phyloP scores from a whole-genome alignment of 495 filamentous ascomycete species.

The Coniosporium apollinis region DNA sequence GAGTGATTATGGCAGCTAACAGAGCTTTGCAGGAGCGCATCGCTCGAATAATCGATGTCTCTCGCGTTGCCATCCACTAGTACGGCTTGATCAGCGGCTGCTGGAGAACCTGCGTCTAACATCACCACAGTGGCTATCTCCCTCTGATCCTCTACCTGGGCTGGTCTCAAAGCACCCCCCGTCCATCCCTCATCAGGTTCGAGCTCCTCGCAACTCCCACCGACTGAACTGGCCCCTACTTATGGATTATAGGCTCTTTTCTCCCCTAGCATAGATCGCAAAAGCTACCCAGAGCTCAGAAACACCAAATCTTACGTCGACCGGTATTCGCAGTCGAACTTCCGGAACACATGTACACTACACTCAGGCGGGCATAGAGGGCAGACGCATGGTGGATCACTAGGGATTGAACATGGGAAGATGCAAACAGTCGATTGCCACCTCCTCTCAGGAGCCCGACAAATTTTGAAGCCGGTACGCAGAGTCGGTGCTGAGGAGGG shows the following conservation, averaged over 20 bases:
- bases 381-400: no score
- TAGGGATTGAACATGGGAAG: no score
- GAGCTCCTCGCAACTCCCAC: background rate
- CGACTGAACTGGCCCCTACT: no score
- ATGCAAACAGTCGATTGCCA: no score
- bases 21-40: constrained; percentile 65
- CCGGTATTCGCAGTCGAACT: no score
- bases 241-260: constrained; percentile 19
- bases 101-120: constrained; percentile 2
- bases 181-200: constrained; percentile 87
- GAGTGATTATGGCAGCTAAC: background rate
- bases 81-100: constrained; percentile 25
- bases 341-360: no score
- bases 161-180: constrained; percentile 83
- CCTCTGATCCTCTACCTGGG: constrained; percentile 95
- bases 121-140: constrained; percentile 60
- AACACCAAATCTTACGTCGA: no score
- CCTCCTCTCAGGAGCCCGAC: no score
- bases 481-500: no score
- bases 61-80: constrained; percentile 95
- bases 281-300: no score
- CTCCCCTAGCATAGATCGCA: constrained; percentile 25
- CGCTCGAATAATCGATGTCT: constrained; percentile 83
- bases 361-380: no score
- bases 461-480: no score